Evolutionary conservation across 176 grass and related monocot genomes (phyloP), one percentile per base, ranked within the genome.

Genomic region (Carex myosuroides): DNA sequence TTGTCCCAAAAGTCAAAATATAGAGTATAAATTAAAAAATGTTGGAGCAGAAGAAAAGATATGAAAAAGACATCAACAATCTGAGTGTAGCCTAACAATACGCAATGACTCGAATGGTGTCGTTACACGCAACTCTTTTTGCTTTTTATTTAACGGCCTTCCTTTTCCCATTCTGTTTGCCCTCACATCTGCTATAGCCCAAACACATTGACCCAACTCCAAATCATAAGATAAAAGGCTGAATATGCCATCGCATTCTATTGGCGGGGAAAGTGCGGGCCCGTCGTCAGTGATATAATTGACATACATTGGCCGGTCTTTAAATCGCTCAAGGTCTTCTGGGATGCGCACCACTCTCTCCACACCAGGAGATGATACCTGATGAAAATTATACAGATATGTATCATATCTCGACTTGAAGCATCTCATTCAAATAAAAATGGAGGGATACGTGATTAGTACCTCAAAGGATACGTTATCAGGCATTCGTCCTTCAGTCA

Each of bases 171-270:
- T 84, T 70, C 91, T 86, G 55, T 98, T 95, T 85, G 93, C 84
- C 96, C 93, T 98, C 84, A 95, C 93, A 64, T 95, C 95, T 3
- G 93, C 93, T 81, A 93, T 85, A 64, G 93, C 96, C 96, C 96
- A 95, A 81, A 46, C 89, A 85, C 96, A 98, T 67, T 90, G 86
- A 11, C 88, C 81, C 75, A 90, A 81, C 66, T 93, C 93, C 83
- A 90, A 63, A 66, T 95, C 93, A 78, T 86, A 99, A 18, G 93
- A 93, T 29, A 99, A 81, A 52, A 95, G 91, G 46, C 64, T 99
- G 54, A 93, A 87, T 8, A 99, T 86, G 2, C 93, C 93, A 9
- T 99, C 91, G 0, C 76, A 80, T 89, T 95, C 95, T 80, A 88
- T 87, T 76, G 73, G 16, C 0, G 83, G 72, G 54, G 73, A 50